phyloP scores from a whole-genome alignment of 495 filamentous ascomycete species.

The Tuber brumale region DNA sequence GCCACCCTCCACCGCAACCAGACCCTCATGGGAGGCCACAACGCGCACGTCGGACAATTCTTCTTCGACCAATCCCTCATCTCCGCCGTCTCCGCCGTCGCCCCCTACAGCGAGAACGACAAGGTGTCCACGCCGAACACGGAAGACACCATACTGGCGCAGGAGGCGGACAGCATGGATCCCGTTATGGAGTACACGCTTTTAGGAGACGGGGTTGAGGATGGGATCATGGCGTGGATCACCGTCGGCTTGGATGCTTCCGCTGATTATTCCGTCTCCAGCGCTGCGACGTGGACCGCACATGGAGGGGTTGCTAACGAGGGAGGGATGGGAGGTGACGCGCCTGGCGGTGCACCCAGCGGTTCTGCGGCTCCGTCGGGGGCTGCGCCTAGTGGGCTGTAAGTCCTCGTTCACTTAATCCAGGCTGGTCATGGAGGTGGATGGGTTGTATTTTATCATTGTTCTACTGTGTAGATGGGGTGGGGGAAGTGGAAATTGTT shows the following conservation, averaged over 20 bases:
- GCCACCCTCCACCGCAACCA: slow-evolving; percentile 47
- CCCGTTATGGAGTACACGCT: slow-evolving; percentile 54
- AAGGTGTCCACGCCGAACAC: slow-evolving; percentile 49
- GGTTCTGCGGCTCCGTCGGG: slow-evolving; percentile 23
- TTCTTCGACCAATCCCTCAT: slow-evolving; percentile 59
- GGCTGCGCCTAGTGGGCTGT: slow-evolving; percentile 15
- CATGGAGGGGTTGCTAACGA: slow-evolving; percentile 36
- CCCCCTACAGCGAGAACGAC: slow-evolving; percentile 56
- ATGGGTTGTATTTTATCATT: neutral
- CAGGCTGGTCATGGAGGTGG: neutral
- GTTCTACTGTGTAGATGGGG: neutral
- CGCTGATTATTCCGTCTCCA: slow-evolving; percentile 38
- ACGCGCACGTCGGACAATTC: slow-evolving; percentile 56
- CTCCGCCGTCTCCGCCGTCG: slow-evolving; percentile 45
- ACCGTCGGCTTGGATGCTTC: slow-evolving; percentile 47
- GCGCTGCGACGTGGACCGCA: slow-evolving; percentile 35
- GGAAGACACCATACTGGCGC: slow-evolving; percentile 47
- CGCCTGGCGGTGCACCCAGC: slow-evolving; percentile 2
- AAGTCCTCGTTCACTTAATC: neutral
- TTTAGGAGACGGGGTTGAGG: slow-evolving; percentile 48
- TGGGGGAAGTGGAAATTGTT: neutral
- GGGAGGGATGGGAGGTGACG: slow-evolving; percentile 14
- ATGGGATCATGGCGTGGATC: slow-evolving; percentile 53
- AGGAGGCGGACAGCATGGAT: slow-evolving; percentile 50
- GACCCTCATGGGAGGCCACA: slow-evolving; percentile 49